A percentile compares a stretch with the other conserved stretches of the same genome.
phyloP scores from a whole-genome alignment of 371 early-diverging fungal genomes.

The Sporodiniella umbellata region DNA sequence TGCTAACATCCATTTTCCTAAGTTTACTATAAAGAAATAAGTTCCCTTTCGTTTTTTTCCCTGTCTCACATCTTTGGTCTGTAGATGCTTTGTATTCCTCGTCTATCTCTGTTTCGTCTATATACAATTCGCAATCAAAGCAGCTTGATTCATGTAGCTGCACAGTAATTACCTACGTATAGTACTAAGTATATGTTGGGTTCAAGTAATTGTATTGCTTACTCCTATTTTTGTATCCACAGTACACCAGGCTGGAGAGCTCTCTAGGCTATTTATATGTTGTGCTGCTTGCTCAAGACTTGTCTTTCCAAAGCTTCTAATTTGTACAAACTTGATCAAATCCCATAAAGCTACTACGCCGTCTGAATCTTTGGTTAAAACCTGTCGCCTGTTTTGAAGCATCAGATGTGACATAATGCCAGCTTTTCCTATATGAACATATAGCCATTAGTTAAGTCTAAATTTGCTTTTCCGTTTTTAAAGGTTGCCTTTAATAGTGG shows the following conservation, averaged over 20 bases:
- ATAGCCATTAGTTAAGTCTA: no score
- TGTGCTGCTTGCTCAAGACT: constrained; percentile 58
- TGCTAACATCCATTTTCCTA: constrained; percentile 83
- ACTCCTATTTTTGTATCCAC: constrained; percentile 89
- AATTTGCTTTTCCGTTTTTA: background rate
- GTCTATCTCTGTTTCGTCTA: constrained; percentile 62
- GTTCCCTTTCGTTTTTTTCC: background rate
- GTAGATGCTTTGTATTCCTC: constrained; percentile 51
- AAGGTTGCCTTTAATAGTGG: constrained; percentile 30
- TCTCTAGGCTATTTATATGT: constrained; percentile 69
- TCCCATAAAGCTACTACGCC: constrained; percentile 90
- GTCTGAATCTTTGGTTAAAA: constrained; percentile 80
- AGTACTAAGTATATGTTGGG: background rate
- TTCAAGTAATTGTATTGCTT: constrained; percentile 7
- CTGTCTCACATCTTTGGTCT: constrained; percentile 66
- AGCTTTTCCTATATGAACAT: constrained; percentile 45
- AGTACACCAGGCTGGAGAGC: constrained; percentile 88
- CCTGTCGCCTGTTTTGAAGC: constrained; percentile 82
- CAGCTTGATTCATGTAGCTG: constrained; percentile 79
- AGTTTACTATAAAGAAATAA: constrained; percentile 52
- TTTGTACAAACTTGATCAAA: constrained; percentile 65
- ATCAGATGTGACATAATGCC: constrained; percentile 67
- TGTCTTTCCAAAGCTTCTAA: constrained; percentile 57
- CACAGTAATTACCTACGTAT: constrained; percentile 66
- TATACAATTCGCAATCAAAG: constrained; percentile 84